Percentiles rank a stretch among this genome's conserved stretches.
phyloP scores from a whole-genome alignment of 1,139 yeast species.

The Hyphopichia wangnamkhiaoensis region DNA sequence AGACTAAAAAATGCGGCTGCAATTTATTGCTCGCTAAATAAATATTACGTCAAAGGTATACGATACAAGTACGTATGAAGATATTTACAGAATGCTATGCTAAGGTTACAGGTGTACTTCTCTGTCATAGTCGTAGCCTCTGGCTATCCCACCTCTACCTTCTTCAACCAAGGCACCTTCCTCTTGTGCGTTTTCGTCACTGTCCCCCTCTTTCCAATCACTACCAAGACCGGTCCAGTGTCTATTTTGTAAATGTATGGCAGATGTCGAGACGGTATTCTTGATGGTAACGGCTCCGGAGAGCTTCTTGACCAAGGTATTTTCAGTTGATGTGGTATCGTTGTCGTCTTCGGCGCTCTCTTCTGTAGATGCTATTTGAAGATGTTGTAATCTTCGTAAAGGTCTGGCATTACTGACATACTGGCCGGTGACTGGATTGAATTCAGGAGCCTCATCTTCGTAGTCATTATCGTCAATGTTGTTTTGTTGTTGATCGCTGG shows the following conservation, averaged over 20 bases:
- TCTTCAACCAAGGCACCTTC: constrained; percentile 76
- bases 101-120: background rate
- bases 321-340: constrained; percentile 21
- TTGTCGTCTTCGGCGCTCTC: constrained; percentile 19
- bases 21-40: too few relatives aligned
- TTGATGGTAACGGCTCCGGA: constrained; percentile 64
- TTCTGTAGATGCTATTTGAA: constrained; percentile 50
- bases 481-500: constrained; percentile 15
- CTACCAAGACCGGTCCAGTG: constrained; percentile 93
- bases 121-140: constrained; percentile 59
- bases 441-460: constrained; percentile 75
- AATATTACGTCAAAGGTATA: too few relatives aligned
- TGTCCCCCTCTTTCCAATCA: constrained; percentile 52
- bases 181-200: constrained; percentile 43
- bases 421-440: constrained; percentile 86
- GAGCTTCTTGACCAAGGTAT: constrained; percentile 57
- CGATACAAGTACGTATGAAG: too few relatives aligned
- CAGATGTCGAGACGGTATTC: constrained; percentile 88
- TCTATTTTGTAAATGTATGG: constrained; percentile 68
- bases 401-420: constrained; percentile 73
- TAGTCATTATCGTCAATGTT: constrained; percentile 21
- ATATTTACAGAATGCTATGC: too few relatives aligned
- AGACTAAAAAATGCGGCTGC: too few relatives aligned
- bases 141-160: constrained; percentile 85
- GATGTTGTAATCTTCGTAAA: constrained; percentile 62